Conservation (phyloP, 257 asterid species). For the Jacaranda mimosifolia region DNA sequence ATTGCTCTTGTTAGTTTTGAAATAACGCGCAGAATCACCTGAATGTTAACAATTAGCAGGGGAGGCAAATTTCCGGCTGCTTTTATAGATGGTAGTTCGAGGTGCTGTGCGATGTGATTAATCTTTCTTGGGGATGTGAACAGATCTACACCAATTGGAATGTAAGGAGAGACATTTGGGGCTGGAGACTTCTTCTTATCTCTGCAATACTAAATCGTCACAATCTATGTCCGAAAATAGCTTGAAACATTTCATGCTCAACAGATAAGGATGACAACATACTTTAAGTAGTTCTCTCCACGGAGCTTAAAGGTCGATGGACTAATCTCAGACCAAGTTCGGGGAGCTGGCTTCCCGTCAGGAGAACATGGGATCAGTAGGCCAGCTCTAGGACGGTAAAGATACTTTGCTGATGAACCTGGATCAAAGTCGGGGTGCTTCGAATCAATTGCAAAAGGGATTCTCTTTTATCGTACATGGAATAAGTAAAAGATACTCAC, state of each 20-base stretch:
- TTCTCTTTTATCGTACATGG: neutral
- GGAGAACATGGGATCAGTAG: conserved; percentile 64
- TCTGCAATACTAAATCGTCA: conserved; percentile 55
- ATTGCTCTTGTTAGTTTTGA: neutral
- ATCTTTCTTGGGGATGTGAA: conserved; percentile 75
- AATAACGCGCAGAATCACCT: conserved; percentile 49
- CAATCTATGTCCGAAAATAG: neutral
- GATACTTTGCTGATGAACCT: conserved; percentile 69
- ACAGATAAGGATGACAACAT: conserved; percentile 24
- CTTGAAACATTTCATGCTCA: neutral
- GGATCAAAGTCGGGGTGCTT: conserved; percentile 22
- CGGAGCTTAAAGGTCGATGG: conserved; percentile 84
- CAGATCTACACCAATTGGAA: conserved; percentile 84
- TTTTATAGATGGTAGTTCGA: conserved; percentile 72
- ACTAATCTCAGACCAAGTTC: conserved; percentile 73
- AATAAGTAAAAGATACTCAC: conserved; percentile 51
- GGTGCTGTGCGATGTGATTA: conserved; percentile 85
- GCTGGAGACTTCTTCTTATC: conserved; percentile 92
- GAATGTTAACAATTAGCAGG: conserved; percentile 85
- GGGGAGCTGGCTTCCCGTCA: conserved; percentile 66
- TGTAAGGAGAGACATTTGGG: conserved; percentile 64
- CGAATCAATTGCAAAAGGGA: neutral
- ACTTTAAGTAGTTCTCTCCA: conserved; percentile 78
- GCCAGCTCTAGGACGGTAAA: conserved; percentile 84
- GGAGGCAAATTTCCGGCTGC: conserved; percentile 64